Base-by-base conservation (phyloP, 1,139 yeast species). In the Arxiozyma slooffiae region DNA sequence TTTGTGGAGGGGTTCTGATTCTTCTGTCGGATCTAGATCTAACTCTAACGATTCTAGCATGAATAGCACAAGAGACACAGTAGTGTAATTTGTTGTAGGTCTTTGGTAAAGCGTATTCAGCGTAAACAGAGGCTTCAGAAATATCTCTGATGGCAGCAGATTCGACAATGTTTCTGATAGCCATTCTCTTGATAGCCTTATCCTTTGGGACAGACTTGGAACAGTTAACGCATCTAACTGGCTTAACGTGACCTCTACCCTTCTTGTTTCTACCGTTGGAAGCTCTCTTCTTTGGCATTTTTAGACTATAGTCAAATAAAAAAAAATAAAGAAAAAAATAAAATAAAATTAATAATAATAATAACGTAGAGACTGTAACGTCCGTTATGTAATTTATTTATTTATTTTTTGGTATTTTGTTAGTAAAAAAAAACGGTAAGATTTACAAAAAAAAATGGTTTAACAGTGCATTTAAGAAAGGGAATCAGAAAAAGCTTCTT, bases 261-360 rank as follows among this genome's bases (percentile, higher is more conserved):
- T 89, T 89, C 95, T 92, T 92, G 95, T 94, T 92, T 85, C 98
- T 92, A 84, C 99, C 99, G 97, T 89, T 89, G 94, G 97, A 88
- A 79, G 97, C 89, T 89, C 99, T 92, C 97, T 92, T 92, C 89
- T 92, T 92, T 79, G 98, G 97, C 98, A 92, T 92, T 70, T 78
- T 81, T 40, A 41, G 23, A 42, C 45, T 42, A 9, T 17, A 41
- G n/a, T n/a, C 5, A 17, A 41, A 41, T 24, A 41, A 41, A n/a
- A n/a, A n/a, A n/a, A n/a, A n/a, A n/a, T n/a, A n/a, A n/a, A n/a
- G n/a, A 40, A 17, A 23, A 11, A 6, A 40, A 22, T 4, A 26
- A 34, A 40, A 45, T 21, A 17, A 42, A 41, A 36, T 3, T 3
- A 5, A 26, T 14, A 26, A n/a, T n/a, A n/a, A 5, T 26, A 14